These are phyloP conservation scores for Capsella rubella DNA, from an alignment of 441 rosid genomes.

Conservation along the genomic window DNA sequence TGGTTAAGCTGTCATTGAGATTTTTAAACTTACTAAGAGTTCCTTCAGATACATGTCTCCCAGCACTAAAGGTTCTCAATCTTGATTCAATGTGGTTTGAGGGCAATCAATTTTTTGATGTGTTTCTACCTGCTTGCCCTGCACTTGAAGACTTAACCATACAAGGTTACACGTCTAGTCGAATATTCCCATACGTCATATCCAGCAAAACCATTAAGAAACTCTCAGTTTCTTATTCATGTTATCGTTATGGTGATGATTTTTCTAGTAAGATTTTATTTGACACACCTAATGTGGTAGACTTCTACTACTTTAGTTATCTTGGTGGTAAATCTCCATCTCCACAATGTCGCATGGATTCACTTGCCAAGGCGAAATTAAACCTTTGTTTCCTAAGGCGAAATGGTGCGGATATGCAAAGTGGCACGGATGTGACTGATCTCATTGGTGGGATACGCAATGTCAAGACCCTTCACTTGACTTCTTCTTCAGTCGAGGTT, in stretches of 20 bases:
- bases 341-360: background rate
- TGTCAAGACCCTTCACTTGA: slow-evolving; percentile 9
- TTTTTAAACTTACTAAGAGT: background rate
- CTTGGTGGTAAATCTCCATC: background rate
- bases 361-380: slow-evolving; percentile 4
- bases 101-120: background rate
- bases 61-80: background rate
- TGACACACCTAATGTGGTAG: background rate
- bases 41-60: background rate
- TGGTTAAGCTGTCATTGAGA: slow-evolving; percentile 11
- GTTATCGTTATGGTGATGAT: no score
- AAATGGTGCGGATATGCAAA: no score
- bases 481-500: background rate
- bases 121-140: background rate
- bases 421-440: background rate
- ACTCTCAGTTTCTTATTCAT: background rate
- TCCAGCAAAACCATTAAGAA: background rate
- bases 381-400: background rate
- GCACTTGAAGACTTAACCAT: background rate
- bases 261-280: background rate
- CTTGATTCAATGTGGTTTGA: background rate
- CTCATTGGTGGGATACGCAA: slow-evolving; percentile 3
- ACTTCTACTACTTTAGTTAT: background rate
- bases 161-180: background rate
- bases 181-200: background rate